Conservation (phyloP, 2,329 filamentous ascomycete genomes). For the Colletotrichum somersetense region DNA sequence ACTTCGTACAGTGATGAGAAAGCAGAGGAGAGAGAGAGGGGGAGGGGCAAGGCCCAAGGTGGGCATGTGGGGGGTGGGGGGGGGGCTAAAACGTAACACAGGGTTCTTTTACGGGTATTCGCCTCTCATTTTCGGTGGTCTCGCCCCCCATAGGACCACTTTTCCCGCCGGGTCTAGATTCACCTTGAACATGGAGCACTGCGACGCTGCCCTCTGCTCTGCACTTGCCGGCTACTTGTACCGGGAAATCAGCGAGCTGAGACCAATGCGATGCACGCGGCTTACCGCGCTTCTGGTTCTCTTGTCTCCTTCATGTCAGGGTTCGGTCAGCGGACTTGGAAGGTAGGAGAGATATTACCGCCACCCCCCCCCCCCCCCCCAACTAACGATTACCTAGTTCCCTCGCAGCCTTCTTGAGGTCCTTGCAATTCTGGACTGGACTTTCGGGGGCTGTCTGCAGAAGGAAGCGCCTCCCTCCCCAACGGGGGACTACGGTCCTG, state of each 20-base stretch:
- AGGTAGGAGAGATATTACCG: constrained; percentile 15
- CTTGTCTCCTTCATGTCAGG: background rate
- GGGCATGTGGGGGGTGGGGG: background rate
- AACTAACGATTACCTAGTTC: background rate
- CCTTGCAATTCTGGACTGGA: background rate
- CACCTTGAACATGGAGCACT: background rate
- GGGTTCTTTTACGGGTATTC: background rate
- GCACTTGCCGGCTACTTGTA: background rate
- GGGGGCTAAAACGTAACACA: background rate
- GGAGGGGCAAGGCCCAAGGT: background rate
- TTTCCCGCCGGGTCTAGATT: constrained; percentile 8
- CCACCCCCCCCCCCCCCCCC: background rate
- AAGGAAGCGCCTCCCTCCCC: constrained; percentile 19
- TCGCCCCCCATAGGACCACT: constrained; percentile 11
- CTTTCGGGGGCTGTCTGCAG: constrained; percentile 8
- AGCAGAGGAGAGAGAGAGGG: background rate
- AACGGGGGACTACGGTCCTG: too few species aligned
- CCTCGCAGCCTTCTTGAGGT: background rate
- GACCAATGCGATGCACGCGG: background rate
- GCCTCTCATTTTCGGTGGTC: constrained; percentile 7
- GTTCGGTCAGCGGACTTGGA: background rate
- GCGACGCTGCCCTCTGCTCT: background rate
- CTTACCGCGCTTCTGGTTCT: background rate
- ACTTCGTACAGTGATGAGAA: background rate
- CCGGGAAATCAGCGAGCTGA: background rate